These are phyloP conservation scores for Groenewaldozyma auringiensis DNA, from an alignment of 1,139 yeast species.

Conservation along the genomic window DNA sequence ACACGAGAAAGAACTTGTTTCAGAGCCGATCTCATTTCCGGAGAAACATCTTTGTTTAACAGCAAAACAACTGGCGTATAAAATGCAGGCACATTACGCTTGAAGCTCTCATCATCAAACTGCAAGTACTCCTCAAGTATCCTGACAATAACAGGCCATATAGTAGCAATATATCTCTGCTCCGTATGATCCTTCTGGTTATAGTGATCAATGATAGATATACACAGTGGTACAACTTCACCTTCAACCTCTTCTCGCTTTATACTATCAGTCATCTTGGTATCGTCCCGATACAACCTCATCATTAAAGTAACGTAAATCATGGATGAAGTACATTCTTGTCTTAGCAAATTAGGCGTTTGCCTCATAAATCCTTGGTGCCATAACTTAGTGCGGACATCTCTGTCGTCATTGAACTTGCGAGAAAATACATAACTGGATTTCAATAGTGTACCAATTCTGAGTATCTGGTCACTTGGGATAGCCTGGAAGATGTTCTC, in stretches of 20 bases:
- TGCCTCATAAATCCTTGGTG: constrained; percentile 90
- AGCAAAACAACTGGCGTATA: constrained; percentile 61
- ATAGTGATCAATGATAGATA: constrained; percentile 60
- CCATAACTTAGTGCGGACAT: constrained; percentile 77
- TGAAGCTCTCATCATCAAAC: constrained; percentile 70
- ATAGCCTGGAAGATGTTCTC: constrained; percentile 61
- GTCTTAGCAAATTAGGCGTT: constrained; percentile 82
- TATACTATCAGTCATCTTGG: constrained; percentile 24
- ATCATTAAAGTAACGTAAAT: constrained; percentile 77
- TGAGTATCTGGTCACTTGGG: constrained; percentile 56
- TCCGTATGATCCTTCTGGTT: constrained; percentile 61
- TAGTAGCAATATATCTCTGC: constrained; percentile 70
- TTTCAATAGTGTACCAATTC: constrained; percentile 52
- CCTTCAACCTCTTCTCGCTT: constrained; percentile 38
- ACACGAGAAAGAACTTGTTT: constrained; percentile 59
- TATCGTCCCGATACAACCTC: constrained; percentile 68
- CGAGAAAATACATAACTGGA: constrained; percentile 76
- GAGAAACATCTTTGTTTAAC: constrained; percentile 59
- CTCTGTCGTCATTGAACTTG: constrained; percentile 81
- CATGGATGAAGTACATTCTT: constrained; percentile 86
- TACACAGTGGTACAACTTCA: constrained; percentile 64
- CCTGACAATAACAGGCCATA: constrained; percentile 90
- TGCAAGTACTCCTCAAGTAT: constrained; percentile 75
- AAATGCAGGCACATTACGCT: constrained; percentile 52
- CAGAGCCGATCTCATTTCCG: constrained; percentile 62